A percentile compares a stretch with the other conserved stretches of the same genome.
Conservation (phyloP, 2,329 filamentous ascomycete species). For the Trichoderma atroviride region DNA sequence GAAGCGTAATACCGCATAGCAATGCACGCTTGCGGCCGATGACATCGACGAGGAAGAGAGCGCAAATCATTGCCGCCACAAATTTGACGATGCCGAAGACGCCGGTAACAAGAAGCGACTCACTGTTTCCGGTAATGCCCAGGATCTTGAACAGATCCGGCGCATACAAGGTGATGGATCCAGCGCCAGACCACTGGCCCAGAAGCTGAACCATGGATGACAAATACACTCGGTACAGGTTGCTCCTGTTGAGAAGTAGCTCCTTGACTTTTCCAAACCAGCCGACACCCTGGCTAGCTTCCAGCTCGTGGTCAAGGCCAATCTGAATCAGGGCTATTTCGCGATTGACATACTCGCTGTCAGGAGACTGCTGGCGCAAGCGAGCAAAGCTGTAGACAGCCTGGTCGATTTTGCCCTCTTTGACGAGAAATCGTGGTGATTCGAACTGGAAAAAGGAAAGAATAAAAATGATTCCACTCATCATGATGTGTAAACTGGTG, state of each 20-base stretch:
- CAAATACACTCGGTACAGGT: slow-evolving; percentile 73
- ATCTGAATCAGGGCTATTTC: slow-evolving; percentile 67
- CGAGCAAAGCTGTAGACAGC: slow-evolving; percentile 58
- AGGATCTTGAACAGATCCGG: slow-evolving; percentile 73
- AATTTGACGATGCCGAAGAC: slow-evolving; percentile 79
- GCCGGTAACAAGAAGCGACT: slow-evolving; percentile 72
- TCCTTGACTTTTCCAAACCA: slow-evolving; percentile 68
- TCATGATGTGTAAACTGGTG: slow-evolving; percentile 76
- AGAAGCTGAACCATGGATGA: slow-evolving; percentile 70
- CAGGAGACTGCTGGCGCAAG: slow-evolving; percentile 60
- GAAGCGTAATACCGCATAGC: slow-evolving; percentile 61
- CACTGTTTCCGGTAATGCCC: slow-evolving; percentile 67
- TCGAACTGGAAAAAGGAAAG: slow-evolving; percentile 71
- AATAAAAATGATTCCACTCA: slow-evolving; percentile 70
- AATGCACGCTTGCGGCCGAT: slow-evolving; percentile 73
- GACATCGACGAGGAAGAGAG: slow-evolving; percentile 77
- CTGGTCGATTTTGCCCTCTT: slow-evolving; percentile 61
- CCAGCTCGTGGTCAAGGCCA: slow-evolving; percentile 69
- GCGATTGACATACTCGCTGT: slow-evolving; percentile 62
- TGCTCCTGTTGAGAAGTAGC: slow-evolving; percentile 66
- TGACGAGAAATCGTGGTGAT: slow-evolving; percentile 72
- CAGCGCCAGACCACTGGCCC: slow-evolving; percentile 73
- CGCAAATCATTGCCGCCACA: slow-evolving; percentile 66
- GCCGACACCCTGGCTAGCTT: slow-evolving; percentile 68
- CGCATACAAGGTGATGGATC: slow-evolving; percentile 76